Conservation (phyloP, 2,329 filamentous ascomycete genomes). For the Penicillium sp. region DNA sequence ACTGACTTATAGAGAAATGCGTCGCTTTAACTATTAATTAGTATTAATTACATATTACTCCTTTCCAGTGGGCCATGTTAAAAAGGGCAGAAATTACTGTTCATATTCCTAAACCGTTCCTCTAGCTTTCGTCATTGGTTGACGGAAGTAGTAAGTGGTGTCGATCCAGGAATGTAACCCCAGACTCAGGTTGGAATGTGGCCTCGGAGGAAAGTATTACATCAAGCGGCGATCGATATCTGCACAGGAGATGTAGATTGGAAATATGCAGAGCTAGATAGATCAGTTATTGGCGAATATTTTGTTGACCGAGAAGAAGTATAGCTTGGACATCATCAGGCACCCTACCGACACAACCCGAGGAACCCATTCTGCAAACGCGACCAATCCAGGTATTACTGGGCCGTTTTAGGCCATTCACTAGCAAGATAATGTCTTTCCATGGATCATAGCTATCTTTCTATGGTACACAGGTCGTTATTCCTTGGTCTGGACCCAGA, state of each 20-base stretch:
- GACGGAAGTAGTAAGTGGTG: slow-evolving; percentile 7
- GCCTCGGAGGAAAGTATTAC: background rate
- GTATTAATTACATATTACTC: too few relatives aligned
- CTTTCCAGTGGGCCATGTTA: too few relatives aligned
- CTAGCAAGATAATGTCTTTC: background rate
- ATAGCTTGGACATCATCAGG: background rate
- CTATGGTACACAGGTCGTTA: background rate
- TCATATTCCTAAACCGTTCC: background rate
- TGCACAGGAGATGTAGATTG: background rate
- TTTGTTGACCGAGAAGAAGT: background rate
- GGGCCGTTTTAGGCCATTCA: background rate
- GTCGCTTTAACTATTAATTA: too few relatives aligned
- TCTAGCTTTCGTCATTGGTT: background rate
- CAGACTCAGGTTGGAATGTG: slow-evolving; percentile 15
- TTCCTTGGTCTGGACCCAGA: slow-evolving; percentile 3
- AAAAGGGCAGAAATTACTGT: background rate
- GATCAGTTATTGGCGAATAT: background rate
- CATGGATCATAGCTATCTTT: background rate
- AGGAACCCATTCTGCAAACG: background rate
- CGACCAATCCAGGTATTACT: background rate
- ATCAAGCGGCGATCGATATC: slow-evolving; percentile 5
- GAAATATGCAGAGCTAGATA: background rate
- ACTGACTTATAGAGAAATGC: too few relatives aligned
- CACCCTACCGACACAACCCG: background rate
- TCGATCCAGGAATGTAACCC: slow-evolving; percentile 22